Evolutionary conservation across 148 eudicot genomes (phyloP), one percentile per base, ranked within the genome.

Genomic region (Vaccinium darrowii): DNA sequence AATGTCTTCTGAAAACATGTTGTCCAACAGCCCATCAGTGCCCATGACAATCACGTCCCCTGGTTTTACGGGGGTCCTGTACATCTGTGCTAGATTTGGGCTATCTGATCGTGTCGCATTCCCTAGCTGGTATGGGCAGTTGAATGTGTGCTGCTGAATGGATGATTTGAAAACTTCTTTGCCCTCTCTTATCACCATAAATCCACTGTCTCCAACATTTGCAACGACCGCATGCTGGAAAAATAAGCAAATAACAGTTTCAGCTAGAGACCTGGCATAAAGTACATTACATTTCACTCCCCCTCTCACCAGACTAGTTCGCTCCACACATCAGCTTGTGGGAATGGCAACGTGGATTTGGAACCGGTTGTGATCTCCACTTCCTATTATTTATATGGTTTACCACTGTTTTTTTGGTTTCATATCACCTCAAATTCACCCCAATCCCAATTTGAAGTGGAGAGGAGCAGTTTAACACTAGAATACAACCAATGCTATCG

Each of bases 181-280:
- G 15, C 84, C 87, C 8, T 74, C 80, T 76, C 87, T 81, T 1
- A 86, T 75, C 62, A 86, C 27, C 77, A 86, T 19, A 67, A 86
- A 81, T 56, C 84, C 84, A 50, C 87, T 76, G 65, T 86, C 87
- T 43, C 87, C 87, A 49, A 86, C 21, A 63, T 86, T 86, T 19
- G 81, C 84, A 82, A 21, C 80, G 12, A 50, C 63, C 36, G 30
- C 69, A 27, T 65, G 76, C 83, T 81, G 33, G 49, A 63, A 8
- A 36, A 76, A 76, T 21, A 47, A 47, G 49, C 50, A 19, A 16
- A 16, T 8, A 27, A 27, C 73, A 67, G 5, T 69, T 69, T 69
- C 43, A 69, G 74, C 19, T 27, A 69, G 39, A 69, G 43, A 33
- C 74, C 13, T 27, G 39, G 74, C 39, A 27, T 27, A 69, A 13